Percentiles rank a stretch among this genome's conserved stretches.
These are phyloP conservation scores for Biscogniauxia sp. DNA, from an alignment of 2,329 filamentous ascomycete genomes.

Conservation along the genomic window DNA sequence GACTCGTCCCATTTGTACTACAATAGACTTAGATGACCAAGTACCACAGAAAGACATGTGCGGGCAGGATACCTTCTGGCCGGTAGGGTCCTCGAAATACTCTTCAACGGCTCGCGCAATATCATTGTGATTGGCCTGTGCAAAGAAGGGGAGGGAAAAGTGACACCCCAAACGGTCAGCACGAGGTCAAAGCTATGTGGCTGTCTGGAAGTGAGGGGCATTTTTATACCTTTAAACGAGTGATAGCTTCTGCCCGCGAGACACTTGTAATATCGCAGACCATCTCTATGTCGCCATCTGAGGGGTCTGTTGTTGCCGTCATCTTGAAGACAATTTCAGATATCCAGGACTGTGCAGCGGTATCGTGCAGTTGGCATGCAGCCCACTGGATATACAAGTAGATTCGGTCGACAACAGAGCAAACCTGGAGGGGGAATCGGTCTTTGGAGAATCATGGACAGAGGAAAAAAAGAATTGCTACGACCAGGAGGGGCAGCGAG, in stretches of 20 bases:
- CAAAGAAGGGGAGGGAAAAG: background rate
- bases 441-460: background rate
- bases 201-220: background rate
- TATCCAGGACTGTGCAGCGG: background rate
- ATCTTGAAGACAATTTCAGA: constrained; percentile 17
- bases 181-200: constrained; percentile 4
- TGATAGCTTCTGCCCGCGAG: constrained; percentile 22
- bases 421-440: background rate
- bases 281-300: constrained; percentile 15
- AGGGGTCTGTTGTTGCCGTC: constrained; percentile 19
- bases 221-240: constrained; percentile 27
- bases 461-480: background rate
- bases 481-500: background rate
- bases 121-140: constrained; percentile 44
- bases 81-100: constrained; percentile 48
- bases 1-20: constrained; percentile 57
- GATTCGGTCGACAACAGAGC: background rate
- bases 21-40: constrained; percentile 9
- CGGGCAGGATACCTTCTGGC: constrained; percentile 35
- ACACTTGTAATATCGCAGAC: constrained; percentile 23
- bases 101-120: constrained; percentile 49
- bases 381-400: constrained; percentile 12
- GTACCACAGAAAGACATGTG: background rate
- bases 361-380: background rate
- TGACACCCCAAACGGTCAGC: background rate